phyloP scores from a whole-genome alignment of 2,329 filamentous ascomycete genomes.

The Colletotrichum graminicola region DNA sequence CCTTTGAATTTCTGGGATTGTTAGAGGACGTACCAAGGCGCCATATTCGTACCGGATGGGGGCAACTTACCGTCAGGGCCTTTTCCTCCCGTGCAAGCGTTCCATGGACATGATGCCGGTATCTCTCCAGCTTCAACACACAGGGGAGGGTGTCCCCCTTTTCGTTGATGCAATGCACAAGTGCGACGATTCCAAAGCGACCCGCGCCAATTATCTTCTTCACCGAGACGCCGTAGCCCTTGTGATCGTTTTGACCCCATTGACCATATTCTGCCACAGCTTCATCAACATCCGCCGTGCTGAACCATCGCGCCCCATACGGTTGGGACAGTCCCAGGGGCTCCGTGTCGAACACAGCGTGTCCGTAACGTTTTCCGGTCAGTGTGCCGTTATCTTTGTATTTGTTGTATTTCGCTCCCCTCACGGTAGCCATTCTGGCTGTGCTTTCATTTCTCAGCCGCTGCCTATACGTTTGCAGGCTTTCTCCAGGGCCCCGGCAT shows the following conservation, averaged over 20 bases:
- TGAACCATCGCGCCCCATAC: neutral
- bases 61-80: slow-evolving; percentile 24
- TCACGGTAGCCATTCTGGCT: neutral
- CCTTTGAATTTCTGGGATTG: slow-evolving; percentile 44
- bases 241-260: neutral
- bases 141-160: neutral
- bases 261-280: neutral
- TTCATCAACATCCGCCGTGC: slow-evolving; percentile 4
- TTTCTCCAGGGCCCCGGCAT: neutral
- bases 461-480: neutral
- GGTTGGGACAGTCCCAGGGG: neutral
- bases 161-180: slow-evolving; percentile 27
- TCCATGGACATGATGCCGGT: neutral
- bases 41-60: neutral
- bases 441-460: slow-evolving; percentile 4
- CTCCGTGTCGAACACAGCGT: neutral
- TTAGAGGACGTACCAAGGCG: neutral
- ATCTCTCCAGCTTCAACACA: slow-evolving; percentile 33
- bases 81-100: slow-evolving; percentile 30
- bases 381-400: neutral
- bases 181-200: slow-evolving; percentile 46
- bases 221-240: slow-evolving; percentile 46
- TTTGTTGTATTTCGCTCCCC: neutral
- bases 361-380: neutral
- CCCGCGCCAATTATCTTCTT: slow-evolving; percentile 47